Evolutionary conservation across 1,284 basidiomycete genomes (phyloP), one percentile per base, ranked within the genome.

Genomic region (Rhizoctonia solani): DNA sequence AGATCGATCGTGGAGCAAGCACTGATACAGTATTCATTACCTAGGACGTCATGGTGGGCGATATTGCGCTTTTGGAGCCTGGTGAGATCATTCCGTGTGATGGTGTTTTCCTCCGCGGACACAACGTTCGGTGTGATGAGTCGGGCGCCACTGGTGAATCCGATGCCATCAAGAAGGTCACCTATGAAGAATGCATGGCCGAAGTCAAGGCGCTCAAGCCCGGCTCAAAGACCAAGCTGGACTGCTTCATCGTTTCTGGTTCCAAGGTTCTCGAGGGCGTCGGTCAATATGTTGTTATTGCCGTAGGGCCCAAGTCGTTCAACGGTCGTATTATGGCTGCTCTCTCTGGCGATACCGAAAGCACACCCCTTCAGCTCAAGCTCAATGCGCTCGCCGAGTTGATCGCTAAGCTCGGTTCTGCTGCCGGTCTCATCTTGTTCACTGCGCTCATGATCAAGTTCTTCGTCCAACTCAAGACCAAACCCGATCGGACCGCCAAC

Each of bases 251-350:
- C 69, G 82, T 99, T 73, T 93, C 90, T 34, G 96, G 96, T n/a
- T 87, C 87, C 74, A 98, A 95, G 78, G 92, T 99, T 52, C 80
- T 95, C 39, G 97, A 99, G 78, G 97, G 97, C 69, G 90, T 97
- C 44, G 97, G 96, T 23, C 84, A 83, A 72, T 99, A 98, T 75
- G 87, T 98, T 59, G 88, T 98, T 70, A 91, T 95, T 67, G 88
- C 94, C 6, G 93, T 99, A 66, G 96, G 97, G 27, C 86, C 86
- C 9, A 92, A 88, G 79, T 93, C 89, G 72, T 98, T 98, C 81
- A 94, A 98, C 76, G 96, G 96, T 66, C 87, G 94, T 54, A 94
- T 96, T 74, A 93, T 96, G 90, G 95, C 95, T 87, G 90, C 89
- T 55, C 83, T 97, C 39, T 89, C 89, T 44, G 87, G 86, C 9